Conservation (phyloP, 2,329 filamentous ascomycete species). For the Fusarium multiceps region DNA sequence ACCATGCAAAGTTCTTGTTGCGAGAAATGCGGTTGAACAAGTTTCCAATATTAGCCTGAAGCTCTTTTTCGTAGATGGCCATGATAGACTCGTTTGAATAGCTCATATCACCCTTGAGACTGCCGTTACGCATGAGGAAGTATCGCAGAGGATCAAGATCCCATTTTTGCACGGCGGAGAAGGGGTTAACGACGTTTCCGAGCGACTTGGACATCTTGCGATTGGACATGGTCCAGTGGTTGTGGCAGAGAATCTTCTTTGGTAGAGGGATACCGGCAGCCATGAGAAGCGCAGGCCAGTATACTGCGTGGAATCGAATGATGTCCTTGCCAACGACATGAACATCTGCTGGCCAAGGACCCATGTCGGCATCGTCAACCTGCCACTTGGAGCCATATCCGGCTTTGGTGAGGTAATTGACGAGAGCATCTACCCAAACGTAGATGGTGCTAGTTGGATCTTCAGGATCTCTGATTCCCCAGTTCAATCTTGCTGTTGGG, state of each 20-base stretch:
- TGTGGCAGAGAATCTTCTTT: constrained; percentile 85
- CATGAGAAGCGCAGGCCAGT: constrained; percentile 97
- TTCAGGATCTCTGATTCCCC: constrained; percentile 90
- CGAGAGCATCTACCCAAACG: constrained; percentile 95
- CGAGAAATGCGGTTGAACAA: constrained; percentile 77
- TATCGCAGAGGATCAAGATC: constrained; percentile 89
- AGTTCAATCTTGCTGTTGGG: constrained; percentile 79
- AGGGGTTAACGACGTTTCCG: constrained; percentile 95
- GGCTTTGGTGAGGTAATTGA: constrained; percentile 91
- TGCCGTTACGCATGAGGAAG: constrained; percentile 85
- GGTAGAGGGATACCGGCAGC: constrained; percentile 84
- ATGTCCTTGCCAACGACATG: constrained; percentile 98
- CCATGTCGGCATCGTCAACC: constrained; percentile 69
- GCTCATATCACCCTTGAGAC: constrained; percentile 79
- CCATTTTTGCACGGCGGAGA: constrained; percentile 89
- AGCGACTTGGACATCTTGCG: constrained; percentile 97
- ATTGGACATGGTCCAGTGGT: constrained; percentile 92
- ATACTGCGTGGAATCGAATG: constrained; percentile 93
- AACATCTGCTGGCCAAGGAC: constrained; percentile 89
- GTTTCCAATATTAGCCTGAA: constrained; percentile 85
- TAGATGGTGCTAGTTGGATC: constrained; percentile 92
- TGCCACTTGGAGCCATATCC: constrained; percentile 75
- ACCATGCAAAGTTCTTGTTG: constrained; percentile 71
- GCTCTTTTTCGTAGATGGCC: constrained; percentile 79
- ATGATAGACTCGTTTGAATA: constrained; percentile 86